These are phyloP conservation scores for Davidsoniella neocaledoniae DNA, from an alignment of 2,329 filamentous ascomycete genomes.

Conservation along the genomic window DNA sequence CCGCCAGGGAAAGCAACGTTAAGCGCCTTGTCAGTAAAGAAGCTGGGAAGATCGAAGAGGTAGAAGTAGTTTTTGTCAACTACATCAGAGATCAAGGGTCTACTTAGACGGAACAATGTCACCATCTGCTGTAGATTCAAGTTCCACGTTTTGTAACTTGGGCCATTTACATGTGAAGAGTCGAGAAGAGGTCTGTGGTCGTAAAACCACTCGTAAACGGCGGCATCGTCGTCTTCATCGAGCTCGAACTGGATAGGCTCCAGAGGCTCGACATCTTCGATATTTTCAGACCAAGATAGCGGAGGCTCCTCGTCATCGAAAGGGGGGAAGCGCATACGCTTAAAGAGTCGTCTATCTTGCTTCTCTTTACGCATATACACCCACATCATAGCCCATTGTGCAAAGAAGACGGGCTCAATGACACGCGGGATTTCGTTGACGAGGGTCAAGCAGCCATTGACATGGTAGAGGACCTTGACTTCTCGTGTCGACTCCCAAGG, in stretches of 20 bases:
- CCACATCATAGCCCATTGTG: slow-evolving; percentile 99
- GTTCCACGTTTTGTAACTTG: slow-evolving; percentile 95
- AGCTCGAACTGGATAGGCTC: slow-evolving; percentile 98
- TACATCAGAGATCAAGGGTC: slow-evolving; percentile 77
- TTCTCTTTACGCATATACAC: slow-evolving; percentile 96
- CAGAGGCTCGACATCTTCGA: slow-evolving; percentile 92
- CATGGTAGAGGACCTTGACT: slow-evolving; percentile 95
- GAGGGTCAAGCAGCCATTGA: slow-evolving; percentile 90
- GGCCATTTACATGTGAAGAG: slow-evolving; percentile 84
- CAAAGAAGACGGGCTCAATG: slow-evolving; percentile 94
- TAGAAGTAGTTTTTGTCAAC: slow-evolving; percentile 97
- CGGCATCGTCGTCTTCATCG: slow-evolving; percentile 78
- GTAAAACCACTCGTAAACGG: slow-evolving; percentile 95
- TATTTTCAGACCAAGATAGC: slow-evolving; percentile 94
- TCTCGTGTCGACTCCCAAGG: slow-evolving; percentile 94
- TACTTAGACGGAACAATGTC: slow-evolving; percentile 77
- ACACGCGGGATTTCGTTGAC: slow-evolving; percentile 95
- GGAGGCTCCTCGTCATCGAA: slow-evolving; percentile 98
- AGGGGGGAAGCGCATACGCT: slow-evolving; percentile 95
- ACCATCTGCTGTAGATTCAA: slow-evolving; percentile 89
- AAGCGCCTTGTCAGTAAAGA: slow-evolving; percentile 87
- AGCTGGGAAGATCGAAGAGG: slow-evolving; percentile 88
- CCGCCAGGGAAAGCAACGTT: slow-evolving; percentile 97
- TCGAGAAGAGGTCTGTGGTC: slow-evolving; percentile 83
- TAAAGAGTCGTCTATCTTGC: slow-evolving; percentile 88